Base-by-base conservation (phyloP, 139 green algal genomes). In the Coccomyxa sp. region DNA sequence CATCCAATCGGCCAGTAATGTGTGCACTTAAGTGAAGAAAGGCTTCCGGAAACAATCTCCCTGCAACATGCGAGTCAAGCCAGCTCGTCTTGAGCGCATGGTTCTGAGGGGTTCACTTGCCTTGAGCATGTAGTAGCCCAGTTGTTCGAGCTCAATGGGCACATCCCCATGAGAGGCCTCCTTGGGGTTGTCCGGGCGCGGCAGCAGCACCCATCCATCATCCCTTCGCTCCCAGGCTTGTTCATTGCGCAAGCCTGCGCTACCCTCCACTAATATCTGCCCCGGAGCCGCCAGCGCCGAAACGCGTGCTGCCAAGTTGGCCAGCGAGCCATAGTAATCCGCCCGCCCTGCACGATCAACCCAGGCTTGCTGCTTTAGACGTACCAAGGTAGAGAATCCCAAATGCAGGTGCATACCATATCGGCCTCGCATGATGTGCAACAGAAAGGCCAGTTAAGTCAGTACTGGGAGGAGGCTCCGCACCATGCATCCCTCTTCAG, bases 311-410 rank as follows among this genome's bases (percentile, higher is more conserved):
- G 94, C 94, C 58, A 91, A 85, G 84, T 97, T 97, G 57, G 93
- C 86, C 82, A 97, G 83, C 28, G 86, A 87, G 9, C 94, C 94
- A 85, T 93, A 96, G 88, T 96, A 96, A 86, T 97, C 94, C 13
- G 94, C 93, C 1, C 93, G 87, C 7, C 92, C 92, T 90, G 88
- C 77, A 57, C 21, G 3, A 13, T 10, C 25, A n/a, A 3, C 76
- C 17, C 32, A 60, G 63, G 63, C 13, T 14, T 63, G 63, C 10
- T 25, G 21, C 18, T 71, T 9, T 21, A 21, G 18, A 71, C 63
- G 10, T 15, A 11, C 63, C 18, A 15, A 71, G 63, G 63, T 71
- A 28, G 21, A 21, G 18, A 28, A 1, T 71, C 21, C 21, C 10
- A 1, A 71, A 71, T 68, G 63, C 63, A 71, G 63, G 63, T 71